These are phyloP conservation scores for Chlorella sp. DNA, from an alignment of 139 green algal genomes.

Conservation along the genomic window DNA sequence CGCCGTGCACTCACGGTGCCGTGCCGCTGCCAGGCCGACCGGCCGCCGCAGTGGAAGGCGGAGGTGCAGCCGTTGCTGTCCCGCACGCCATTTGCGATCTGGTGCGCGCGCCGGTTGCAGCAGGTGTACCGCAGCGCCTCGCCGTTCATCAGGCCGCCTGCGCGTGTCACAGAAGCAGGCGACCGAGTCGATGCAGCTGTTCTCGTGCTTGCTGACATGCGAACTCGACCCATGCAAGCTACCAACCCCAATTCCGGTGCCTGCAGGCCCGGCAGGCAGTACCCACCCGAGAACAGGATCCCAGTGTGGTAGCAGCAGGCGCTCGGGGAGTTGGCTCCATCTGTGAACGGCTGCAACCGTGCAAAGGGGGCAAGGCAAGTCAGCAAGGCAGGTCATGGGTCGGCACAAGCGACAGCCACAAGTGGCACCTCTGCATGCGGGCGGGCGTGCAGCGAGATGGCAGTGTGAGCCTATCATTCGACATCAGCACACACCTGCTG, in stretches of 20 bases:
- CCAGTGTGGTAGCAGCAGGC: constrained; percentile 26
- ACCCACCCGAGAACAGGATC: constrained; percentile 21
- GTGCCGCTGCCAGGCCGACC: constrained; percentile 18
- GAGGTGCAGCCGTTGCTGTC: constrained; percentile 20
- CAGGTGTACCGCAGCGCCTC: constrained; percentile 27
- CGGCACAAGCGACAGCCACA: neutral
- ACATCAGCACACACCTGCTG: constrained; percentile 2
- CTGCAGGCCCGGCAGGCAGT: neutral
- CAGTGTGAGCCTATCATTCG: too few species aligned
- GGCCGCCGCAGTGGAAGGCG: neutral
- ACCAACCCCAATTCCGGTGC: neutral
- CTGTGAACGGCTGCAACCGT: constrained; percentile 3
- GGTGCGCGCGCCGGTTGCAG: constrained; percentile 30
- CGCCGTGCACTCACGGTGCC: neutral
- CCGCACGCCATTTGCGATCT: constrained; percentile 14
- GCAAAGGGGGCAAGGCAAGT: neutral
- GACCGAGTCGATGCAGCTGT: neutral
- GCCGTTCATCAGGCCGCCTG: constrained; percentile 30
- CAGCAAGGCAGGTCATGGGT: too few species aligned
- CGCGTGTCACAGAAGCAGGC: neutral
- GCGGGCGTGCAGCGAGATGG: neutral
- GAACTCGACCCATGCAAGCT: neutral
- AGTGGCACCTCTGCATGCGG: too few species aligned
- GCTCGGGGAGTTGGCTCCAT: constrained; percentile 14
- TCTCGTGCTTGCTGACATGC: neutral